phyloP scores from a whole-genome alignment of 208 protist species.

The Endotrypanum monterogeii region DNA sequence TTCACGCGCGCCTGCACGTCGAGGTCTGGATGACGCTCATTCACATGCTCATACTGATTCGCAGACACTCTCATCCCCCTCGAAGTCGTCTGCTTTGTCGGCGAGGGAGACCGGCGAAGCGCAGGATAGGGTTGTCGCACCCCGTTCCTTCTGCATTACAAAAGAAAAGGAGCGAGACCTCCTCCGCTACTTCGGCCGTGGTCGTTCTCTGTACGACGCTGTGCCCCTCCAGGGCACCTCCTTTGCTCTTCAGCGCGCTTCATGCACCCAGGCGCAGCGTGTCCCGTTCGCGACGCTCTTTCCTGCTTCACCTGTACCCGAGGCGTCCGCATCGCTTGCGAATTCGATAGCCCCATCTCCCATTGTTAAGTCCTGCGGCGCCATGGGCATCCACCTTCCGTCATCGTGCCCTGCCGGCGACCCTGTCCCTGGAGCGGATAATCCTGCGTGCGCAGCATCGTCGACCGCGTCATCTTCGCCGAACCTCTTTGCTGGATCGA shows the following conservation, averaged over 20 bases:
- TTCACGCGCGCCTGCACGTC: not conserved
- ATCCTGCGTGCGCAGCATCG: not conserved
- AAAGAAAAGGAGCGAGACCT: constrained; percentile 21
- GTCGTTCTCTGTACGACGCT: constrained; percentile 12
- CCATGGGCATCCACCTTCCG: not conserved
- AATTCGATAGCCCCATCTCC: not conserved
- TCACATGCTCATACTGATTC: not conserved
- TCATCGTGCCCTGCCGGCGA: not conserved
- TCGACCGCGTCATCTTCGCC: not conserved
- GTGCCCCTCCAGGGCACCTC: constrained; percentile 14
- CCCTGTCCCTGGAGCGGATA: not conserved
- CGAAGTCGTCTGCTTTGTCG: not conserved
- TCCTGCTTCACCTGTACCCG: constrained; percentile 2
- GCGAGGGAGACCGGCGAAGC: not conserved
- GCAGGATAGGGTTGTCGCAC: not conserved
- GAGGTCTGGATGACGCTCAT: not conserved
- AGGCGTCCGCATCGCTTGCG: not conserved
- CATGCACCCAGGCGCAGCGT: constrained; percentile 13
- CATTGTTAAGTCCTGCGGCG: not conserved
- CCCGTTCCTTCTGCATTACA: not conserved
- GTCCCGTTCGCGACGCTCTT: constrained; percentile 30
- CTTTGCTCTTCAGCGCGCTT: constrained; percentile 23
- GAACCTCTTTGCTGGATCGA: not conserved
- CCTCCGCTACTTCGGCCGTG: constrained; percentile 32
- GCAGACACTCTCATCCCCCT: not conserved